Evolutionary conservation across 164 flowering plant genomes (phyloP).

Genomic region (Pachysandra terminalis): DNA sequence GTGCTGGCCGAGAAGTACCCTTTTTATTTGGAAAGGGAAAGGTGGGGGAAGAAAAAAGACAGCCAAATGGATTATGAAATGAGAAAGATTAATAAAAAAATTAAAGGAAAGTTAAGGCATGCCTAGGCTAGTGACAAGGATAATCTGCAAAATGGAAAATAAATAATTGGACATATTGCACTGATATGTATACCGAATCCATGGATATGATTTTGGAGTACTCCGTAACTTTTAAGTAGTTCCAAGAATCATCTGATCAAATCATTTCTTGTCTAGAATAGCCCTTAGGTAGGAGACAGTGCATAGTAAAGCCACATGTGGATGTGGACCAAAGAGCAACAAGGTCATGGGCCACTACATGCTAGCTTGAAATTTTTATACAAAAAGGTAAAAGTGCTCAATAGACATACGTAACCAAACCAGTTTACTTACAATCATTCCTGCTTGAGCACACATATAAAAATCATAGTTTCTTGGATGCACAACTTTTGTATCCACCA

Average conservation of each 20-base stretch:
- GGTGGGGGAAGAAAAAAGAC: background rate
- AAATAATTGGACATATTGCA: background rate
- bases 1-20: slow-evolving; percentile 89
- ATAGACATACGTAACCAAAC: no score
- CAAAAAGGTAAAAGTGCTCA: no score
- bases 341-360: no score
- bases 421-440: slow-evolving; percentile 57
- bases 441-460: slow-evolving; percentile 86
- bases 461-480: slow-evolving; percentile 86
- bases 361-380: no score
- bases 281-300: no score
- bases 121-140: background rate
- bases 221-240: no score
- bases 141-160: background rate
- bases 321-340: no score
- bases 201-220: no score
- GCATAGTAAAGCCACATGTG: no score
- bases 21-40: slow-evolving; percentile 13
- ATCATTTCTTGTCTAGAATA: no score
- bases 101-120: background rate
- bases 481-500: slow-evolving; percentile 70
- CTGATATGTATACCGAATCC: no score
- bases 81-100: background rate
- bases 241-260: no score
- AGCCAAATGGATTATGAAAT: background rate